These are phyloP conservation scores for Candida anglica DNA, from an alignment of 805 yeast genomes.

Conservation along the genomic window DNA sequence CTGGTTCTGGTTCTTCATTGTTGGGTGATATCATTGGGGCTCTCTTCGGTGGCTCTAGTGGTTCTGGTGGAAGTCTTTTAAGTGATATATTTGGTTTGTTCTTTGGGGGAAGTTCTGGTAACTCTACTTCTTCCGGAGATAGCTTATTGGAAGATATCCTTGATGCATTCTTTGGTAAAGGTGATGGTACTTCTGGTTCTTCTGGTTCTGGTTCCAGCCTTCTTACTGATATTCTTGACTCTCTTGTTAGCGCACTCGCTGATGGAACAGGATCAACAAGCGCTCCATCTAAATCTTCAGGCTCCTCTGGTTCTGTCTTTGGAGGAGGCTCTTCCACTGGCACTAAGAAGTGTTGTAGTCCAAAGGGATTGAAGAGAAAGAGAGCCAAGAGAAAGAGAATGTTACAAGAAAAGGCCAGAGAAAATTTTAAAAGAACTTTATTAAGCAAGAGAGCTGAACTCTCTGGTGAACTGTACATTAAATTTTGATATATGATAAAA, in stretches of 20 bases:
- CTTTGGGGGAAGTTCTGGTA: too few species aligned
- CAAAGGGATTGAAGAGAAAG: slow-evolving; percentile 14
- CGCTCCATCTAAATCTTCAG: slow-evolving; percentile 5
- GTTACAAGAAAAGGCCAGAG: slow-evolving; percentile 14
- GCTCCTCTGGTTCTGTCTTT: slow-evolving; percentile 4
- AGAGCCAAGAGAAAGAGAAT: slow-evolving; percentile 18
- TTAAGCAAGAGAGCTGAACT: slow-evolving; percentile 12
- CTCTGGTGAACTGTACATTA: slow-evolving; percentile 9
- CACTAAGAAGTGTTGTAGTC: slow-evolving; percentile 21
- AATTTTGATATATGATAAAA: not conserved
- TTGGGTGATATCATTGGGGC: slow-evolving; percentile 4
- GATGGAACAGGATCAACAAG: slow-evolving; percentile 2
- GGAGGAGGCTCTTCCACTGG: slow-evolving; percentile 3
- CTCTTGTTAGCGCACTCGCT: slow-evolving; percentile 1
- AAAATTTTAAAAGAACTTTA: slow-evolving; percentile 18
- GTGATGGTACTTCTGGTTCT: slow-evolving; percentile 5
- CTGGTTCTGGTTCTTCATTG: slow-evolving; percentile 3
- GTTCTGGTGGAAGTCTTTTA: slow-evolving; percentile 6
- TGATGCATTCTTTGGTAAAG: slow-evolving; percentile 4
- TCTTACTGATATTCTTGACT: slow-evolving; percentile 10
- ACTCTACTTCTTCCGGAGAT: too few species aligned
- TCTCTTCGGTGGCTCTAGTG: slow-evolving; percentile 8
- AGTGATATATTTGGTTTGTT: slow-evolving; percentile 14
- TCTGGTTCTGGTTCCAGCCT: slow-evolving; percentile 8
- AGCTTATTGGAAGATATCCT: too few species aligned